Base-by-base conservation (phyloP, 768 basidiomycete species). In the Boletus fagicola region DNA sequence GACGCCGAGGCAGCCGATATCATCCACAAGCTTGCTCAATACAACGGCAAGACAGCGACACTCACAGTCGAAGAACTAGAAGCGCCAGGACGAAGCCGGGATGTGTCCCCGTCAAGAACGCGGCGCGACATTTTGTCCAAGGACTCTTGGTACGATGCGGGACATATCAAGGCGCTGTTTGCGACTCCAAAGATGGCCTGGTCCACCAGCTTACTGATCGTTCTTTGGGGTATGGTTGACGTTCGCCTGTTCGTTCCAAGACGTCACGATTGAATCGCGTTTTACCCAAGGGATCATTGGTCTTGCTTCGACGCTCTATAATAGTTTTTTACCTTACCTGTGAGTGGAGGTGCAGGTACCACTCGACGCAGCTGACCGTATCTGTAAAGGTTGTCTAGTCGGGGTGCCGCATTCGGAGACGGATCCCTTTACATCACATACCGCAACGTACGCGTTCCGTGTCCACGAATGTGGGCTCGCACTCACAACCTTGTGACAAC, bases 361-460 rank as follows among this genome's bases (percentile, higher is more conserved):
- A 4, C n/a, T 51, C 15, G 43, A 50, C 38, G 15, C 18, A 24
- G 15, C 44, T 61, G 40, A 55, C 24, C 11, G n/a, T n/a, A 3
- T 33, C 26, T 45, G 15, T 51, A 40, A 38, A 88, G 86, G 62
- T 77, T 90, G 43, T 72, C 80, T 0, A 84, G 73, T n/a, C 79
- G 86, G 12, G 88, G 87, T 9, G 80, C 84, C 0, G 76, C 75
- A 33, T 89, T 89, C 53, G 87, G 88, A 15, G 88, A 90, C 58
- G 84, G 83, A 0, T 86, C 85, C 3, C 69, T 84, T 3, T 82
- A 87, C 62, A 85, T 82, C 60, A 87, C 87, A 1, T 92, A 90
- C 61, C 83, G 88, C 40, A 90, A 90, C 60, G 84, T 85, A 63
- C 9, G 77, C 53, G 7, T 26, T 20, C 6, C 16, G 5, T 28